Evolutionary conservation across 306 rosid species (phyloP), one percentile per base, ranked within the genome.

Genomic region (Astragalus glycyphyllos): DNA sequence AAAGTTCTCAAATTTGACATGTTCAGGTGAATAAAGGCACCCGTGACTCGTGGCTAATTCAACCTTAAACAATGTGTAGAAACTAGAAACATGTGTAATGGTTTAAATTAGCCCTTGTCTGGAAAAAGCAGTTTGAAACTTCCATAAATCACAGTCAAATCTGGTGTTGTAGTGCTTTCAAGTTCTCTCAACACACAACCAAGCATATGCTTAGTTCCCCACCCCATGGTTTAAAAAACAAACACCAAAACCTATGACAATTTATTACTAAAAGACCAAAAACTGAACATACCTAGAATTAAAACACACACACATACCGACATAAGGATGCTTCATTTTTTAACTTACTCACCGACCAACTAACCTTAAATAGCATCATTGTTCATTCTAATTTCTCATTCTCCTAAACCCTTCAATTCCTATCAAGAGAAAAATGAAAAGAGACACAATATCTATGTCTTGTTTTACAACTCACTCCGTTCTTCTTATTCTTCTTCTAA

Each of bases 31-130:
- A 59, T 66, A 76, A 67, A 44, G 75, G 72, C 72, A 77, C 42
- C 79, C 69, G 79, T 72, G 76, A 72, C 38, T 49, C 41, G 26
- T 9, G 29, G 54, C 9, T 16, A 12, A 26, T 31, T 37, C 15
- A 58, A 71, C 81, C 59, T 76, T 65, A 71, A 76, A 59, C 77
- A 71, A 34, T 48, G 71, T 80, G 65, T 70, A 46, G 58, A 53
- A 5, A 0, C 77, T 70, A 17, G 58, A 64, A 5, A 0, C 77
- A 50, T 16, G 5, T 15, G 14, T 44, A 54, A 9, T 26, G 31
- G 3, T 38, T 50, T 20, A 40, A 23, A 31, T 15, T 51, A 10
- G 8, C 8, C 56, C 3, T 2, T 26, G 31, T 26, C 3, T 26
- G 31, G 31, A 26, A 26, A 26, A 26, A 2, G 31, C 31, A 26